Percentiles rank a stretch among this genome's conserved stretches.
These are phyloP conservation scores for Fusarium brevicatenulatum DNA, from an alignment of 2,329 filamentous ascomycete species.

Conservation along the genomic window DNA sequence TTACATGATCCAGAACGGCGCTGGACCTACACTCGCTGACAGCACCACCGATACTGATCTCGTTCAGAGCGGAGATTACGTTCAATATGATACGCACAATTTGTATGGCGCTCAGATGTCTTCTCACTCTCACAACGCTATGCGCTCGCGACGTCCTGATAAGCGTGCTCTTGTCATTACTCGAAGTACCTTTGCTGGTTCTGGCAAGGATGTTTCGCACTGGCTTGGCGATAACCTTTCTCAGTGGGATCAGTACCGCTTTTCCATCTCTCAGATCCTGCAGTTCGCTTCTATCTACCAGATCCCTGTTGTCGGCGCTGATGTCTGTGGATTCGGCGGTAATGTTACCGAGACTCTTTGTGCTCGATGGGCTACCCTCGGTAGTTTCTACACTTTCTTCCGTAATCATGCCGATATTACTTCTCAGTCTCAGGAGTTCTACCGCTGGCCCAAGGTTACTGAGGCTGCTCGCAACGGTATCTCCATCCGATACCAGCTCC, in stretches of 20 bases:
- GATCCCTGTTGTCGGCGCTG: constrained; percentile 74
- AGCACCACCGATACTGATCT: constrained; percentile 41
- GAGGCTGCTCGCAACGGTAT: constrained; percentile 74
- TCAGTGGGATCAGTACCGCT: constrained; percentile 67
- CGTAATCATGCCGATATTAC: constrained; percentile 69
- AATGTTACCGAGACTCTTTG: constrained; percentile 54
- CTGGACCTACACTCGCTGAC: constrained; percentile 38
- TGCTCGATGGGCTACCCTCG: constrained; percentile 70
- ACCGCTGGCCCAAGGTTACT: constrained; percentile 71
- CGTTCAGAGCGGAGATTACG: constrained; percentile 32
- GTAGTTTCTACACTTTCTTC: constrained; percentile 75
- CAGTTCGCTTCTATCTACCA: constrained; percentile 73
- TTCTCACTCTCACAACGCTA: constrained; percentile 68
- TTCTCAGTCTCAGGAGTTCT: constrained; percentile 68
- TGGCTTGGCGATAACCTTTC: constrained; percentile 63
- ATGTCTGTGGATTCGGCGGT: constrained; percentile 80
- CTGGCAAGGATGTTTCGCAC: constrained; percentile 71
- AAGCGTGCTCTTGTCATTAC: constrained; percentile 78
- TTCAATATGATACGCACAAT: constrained; percentile 73
- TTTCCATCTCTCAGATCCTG: constrained; percentile 67
- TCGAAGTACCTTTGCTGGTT: constrained; percentile 78
- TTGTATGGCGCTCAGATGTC: constrained; percentile 84
- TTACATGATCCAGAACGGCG: constrained; percentile 44
- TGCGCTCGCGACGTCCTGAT: constrained; percentile 71
- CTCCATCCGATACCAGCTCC: constrained; percentile 72